Conservation (phyloP, 2,329 filamentous ascomycete genomes). For the Diaporthe sp. region DNA sequence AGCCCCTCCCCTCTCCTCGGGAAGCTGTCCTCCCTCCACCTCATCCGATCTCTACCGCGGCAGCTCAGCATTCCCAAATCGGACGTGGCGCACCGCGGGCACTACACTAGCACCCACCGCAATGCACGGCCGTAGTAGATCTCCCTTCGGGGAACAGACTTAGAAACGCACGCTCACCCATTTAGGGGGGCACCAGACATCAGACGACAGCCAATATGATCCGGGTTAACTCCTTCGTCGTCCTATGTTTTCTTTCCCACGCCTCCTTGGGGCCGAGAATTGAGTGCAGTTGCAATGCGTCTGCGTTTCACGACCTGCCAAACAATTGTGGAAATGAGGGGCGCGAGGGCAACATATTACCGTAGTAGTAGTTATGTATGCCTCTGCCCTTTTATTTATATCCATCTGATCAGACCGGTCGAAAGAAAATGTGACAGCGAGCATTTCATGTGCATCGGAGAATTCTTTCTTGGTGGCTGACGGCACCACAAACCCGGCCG, state of each 20-base stretch:
- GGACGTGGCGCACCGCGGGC: conserved; percentile 12
- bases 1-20: not conserved
- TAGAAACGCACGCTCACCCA: not conserved
- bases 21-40: conserved; percentile 1
- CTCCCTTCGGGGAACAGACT: not conserved
- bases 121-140: not conserved
- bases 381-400: not conserved
- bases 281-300: not conserved
- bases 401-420: conserved; percentile 7
- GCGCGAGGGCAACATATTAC: not conserved
- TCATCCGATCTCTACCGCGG: conserved; percentile 25
- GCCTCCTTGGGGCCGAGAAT: not conserved
- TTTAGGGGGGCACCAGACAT: not conserved
- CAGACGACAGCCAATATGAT: conserved; percentile 27
- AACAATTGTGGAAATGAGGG: conserved; percentile 17
- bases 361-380: not conserved
- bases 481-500: not conserved
- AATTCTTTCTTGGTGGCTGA: not conserved
- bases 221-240: not conserved
- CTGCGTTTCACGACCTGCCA: conserved; percentile 6
- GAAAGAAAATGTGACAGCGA: conserved; percentile 13
- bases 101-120: not conserved
- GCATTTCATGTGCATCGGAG: conserved; percentile 22
- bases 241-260: not conserved
- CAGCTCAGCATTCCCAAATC: conserved; percentile 26